Base-by-base conservation (phyloP, 345 rosid genomes). In the Viola odorata region DNA sequence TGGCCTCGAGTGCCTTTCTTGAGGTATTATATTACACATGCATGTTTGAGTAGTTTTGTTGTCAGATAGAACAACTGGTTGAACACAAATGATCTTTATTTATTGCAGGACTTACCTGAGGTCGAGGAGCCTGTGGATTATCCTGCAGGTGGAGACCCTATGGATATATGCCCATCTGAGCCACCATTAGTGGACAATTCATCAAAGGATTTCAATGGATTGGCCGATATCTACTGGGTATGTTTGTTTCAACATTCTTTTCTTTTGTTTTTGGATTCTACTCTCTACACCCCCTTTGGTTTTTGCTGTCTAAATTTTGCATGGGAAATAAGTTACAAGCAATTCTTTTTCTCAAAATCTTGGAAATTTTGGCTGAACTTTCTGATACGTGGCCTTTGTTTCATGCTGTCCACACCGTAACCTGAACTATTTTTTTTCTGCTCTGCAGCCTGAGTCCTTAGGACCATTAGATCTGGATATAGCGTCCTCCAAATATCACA, bases 151-250 rank as follows among this genome's bases (percentile, higher is more conserved):
- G 81, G 58, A 63, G 87, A 76, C 50, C 79, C 79, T 37, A 60
- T 73, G 71, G 80, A 81, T 56, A 82, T 81, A 68, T 53, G 65
- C 65, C 73, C 67, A 57, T 50, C 72, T 14, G 84, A 84, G 63
- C 65, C 66, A 15, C 76, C 67, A 41, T 49, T 45, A 10, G 56
- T 73, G 67, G 85, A 76, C 58, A 74, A 73, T 70, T 67, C 85
- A 3, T 69, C 60, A 10, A 83, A 75, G 74, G 87, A 66, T 75
- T 81, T 72, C 69, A 77, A 60, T 52, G 90, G 71, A 41, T 78
- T 87, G 66, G 70, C 89, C 11, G 99, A 87, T 68, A 68, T 94
- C 51, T 89, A 83, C 60, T 92, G 96, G 98, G 98, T 92, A 80
- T 61, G 68, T 49, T 53, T 7, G 40, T n/a, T n/a, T n/a, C n/a